Percentiles rank a stretch among this genome's conserved stretches.
phyloP scores from a whole-genome alignment of 768 basidiomycete species.

The Mycena indigotica region DNA sequence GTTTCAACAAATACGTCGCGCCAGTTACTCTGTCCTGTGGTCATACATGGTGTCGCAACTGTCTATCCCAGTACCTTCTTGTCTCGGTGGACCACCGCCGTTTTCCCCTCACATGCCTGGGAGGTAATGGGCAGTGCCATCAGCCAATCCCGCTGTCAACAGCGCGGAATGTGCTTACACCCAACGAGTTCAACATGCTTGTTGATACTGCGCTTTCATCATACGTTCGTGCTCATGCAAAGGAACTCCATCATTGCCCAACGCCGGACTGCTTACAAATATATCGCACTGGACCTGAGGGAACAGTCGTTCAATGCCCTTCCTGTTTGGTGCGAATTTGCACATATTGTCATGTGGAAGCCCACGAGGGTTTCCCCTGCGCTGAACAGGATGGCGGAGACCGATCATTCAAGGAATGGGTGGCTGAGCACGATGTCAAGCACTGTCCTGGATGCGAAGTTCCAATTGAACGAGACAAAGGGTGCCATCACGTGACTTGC shows the following conservation, averaged over 20 bases:
- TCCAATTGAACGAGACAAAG: conserved; percentile 70
- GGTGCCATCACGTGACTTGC: conserved; percentile 87
- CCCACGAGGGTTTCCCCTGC: conserved; percentile 72
- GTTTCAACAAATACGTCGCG: conserved; percentile 56
- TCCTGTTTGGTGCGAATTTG: conserved; percentile 60
- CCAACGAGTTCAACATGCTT: conserved; percentile 56
- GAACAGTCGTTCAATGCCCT: conserved; percentile 54
- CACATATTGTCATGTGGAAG: conserved; percentile 51
- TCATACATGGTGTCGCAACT: conserved; percentile 68
- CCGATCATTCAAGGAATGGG: conserved; percentile 66
- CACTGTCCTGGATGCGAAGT: conserved; percentile 72
- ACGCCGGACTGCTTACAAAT: conserved; percentile 78
- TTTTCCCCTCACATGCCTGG: conserved; percentile 78
- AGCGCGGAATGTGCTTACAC: conserved; percentile 52
- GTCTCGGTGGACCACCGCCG: conserved; percentile 56
- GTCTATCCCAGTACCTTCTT: conserved; percentile 59
- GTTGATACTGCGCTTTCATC: conserved; percentile 61
- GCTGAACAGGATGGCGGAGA: conserved; percentile 58
- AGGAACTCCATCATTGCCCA: conserved; percentile 75
- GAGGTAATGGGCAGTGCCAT: conserved; percentile 59
- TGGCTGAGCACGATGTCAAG: conserved; percentile 64
- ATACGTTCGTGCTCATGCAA: conserved; percentile 58
- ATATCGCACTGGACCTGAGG: conserved; percentile 57
- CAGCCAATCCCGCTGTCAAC: conserved; percentile 55
- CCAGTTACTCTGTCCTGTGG: conserved; percentile 63